Evolutionary conservation across 192 early-diverging fungal genomes (phyloP).

Genomic region (Rhizophagus prolifer): DNA sequence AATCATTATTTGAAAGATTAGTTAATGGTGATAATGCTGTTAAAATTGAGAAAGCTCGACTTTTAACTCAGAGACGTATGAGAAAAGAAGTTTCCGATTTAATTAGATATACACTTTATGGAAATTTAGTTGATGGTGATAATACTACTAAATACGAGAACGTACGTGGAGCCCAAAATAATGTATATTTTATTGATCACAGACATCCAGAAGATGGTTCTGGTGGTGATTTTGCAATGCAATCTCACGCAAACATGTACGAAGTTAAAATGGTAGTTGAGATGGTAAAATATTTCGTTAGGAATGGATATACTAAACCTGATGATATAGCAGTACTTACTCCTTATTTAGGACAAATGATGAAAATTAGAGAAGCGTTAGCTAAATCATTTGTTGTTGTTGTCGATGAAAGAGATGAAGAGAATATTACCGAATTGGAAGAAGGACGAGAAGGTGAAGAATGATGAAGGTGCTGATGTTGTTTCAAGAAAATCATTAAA

Average conservation of each 20-base stretch:
- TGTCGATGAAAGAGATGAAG: constrained; percentile 42
- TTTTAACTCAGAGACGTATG: constrained; percentile 49
- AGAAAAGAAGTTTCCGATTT: constrained; percentile 49
- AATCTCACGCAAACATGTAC: constrained; percentile 47
- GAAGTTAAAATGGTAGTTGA: constrained; percentile 53
- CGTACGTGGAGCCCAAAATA: constrained; percentile 43
- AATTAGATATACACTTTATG: constrained; percentile 49
- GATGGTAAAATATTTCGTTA: constrained; percentile 47
- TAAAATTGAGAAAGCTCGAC: constrained; percentile 4
- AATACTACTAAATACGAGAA: constrained; percentile 31
- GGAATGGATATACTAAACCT: constrained; percentile 47
- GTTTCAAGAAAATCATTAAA: neutral
- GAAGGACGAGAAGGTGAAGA: neutral
- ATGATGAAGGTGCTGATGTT: too few relatives aligned
- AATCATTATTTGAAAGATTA: constrained; percentile 51
- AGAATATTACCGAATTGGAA: constrained; percentile 33
- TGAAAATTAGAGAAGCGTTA: constrained; percentile 42
- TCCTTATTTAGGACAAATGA: constrained; percentile 54
- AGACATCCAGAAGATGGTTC: constrained; percentile 41
- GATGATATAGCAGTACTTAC: constrained; percentile 56
- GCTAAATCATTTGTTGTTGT: constrained; percentile 32
- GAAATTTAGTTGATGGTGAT: constrained; percentile 41
- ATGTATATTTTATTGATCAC: constrained; percentile 54
- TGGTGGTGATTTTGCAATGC: constrained; percentile 37
- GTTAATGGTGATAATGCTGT: constrained; percentile 13